Base-by-base conservation (phyloP, 2,329 filamentous ascomycete genomes). In the Monosporascus sp. region DNA sequence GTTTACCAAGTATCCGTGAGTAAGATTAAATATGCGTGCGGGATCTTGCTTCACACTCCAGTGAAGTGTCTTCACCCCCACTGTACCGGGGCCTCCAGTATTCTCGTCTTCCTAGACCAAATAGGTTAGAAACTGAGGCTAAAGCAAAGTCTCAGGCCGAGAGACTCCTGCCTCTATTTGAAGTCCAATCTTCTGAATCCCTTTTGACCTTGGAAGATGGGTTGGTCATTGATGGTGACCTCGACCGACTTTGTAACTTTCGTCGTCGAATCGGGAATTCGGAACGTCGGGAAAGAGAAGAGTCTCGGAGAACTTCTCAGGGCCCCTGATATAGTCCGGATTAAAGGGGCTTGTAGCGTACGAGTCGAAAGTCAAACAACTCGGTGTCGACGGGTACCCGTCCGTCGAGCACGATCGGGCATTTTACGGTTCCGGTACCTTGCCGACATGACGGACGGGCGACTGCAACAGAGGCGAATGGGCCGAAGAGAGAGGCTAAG, bases 171-270 rank as follows among this genome's bases (percentile, higher is more conserved):
- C 41, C 41, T 66, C 62, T 62, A 77, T 71, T 64, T 73, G 73
- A 49, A 77, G 63, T 1, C 74, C 75, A 3, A 70, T 74, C 75
- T 68, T n/a, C 75, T 70, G 68, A 77, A 77, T 22, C 74, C 75
- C 44, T 70, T 67, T 65, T 77, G 74, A 34, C 59, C 64, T 67
- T 75, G 71, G 66, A 76, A 77, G 64, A 77, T 69, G 64, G 71
- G 73, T 50, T 64, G 54, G 64, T 77, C 74, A 61, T 66, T 68
- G 59, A 77, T 66, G 50, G 73, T 76, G 20, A 76, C 73, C 62
- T 76, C 74, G 55, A 76, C 55, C 2, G 74, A 63, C 57, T 69
- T 69, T 70, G 56, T 67, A 63, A 31, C 59, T 66, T 24, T 55
- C 66, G 44, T 65, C 63, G 59, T 77, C 75, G 65, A 78, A 77